Base-by-base conservation (phyloP, 495 filamentous ascomycete species). In the Letharia columbiana region DNA sequence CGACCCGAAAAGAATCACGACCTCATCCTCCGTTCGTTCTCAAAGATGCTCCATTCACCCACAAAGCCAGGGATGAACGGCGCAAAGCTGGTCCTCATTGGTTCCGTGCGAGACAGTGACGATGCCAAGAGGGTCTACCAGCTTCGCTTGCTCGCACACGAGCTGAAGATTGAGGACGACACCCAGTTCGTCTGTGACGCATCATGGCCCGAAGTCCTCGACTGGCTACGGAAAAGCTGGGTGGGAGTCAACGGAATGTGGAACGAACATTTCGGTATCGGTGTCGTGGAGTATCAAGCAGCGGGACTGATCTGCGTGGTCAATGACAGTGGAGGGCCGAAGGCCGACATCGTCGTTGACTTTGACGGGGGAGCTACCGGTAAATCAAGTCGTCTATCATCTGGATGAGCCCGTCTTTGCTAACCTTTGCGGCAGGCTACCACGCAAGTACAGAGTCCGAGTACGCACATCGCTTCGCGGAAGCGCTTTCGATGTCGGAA, bases 251-350 rank as follows among this genome's bases (percentile, higher is more conserved):
- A 98, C 71, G 92, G 87, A 64, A 98, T 98, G 94, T 98, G 95
- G 94, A 98, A 96, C 73, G 94, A 98, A 77, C 94, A 98, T 76
- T 98, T 98, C 72, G 95, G 94, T 23, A 98, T 98, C 68, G 94
- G 94, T 8, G 92, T 98, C 23, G 94, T 98, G 9, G 94, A 98
- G 78, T 98, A 98, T 73, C 94, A 96, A 75, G 94, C 94, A 11
- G 95, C 94, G 0, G 94, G 94, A 1, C 78, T 98, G 44, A 89
- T 98, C 62, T 84, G 86, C 49, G 92, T 98, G 0, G 95, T 97
- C 8, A 91, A 98, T 71, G 83, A 96, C 72, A 90, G 87, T 23
- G 94, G 95, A 11, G 94, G 94, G 5, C 94, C 94, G 13, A 93
- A 92, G 74, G 73, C 89, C 70, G 95, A 98, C 74, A 98, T 98